phyloP scores from a whole-genome alignment of 2,329 filamentous ascomycete genomes.

The Grosmannia serpens region DNA sequence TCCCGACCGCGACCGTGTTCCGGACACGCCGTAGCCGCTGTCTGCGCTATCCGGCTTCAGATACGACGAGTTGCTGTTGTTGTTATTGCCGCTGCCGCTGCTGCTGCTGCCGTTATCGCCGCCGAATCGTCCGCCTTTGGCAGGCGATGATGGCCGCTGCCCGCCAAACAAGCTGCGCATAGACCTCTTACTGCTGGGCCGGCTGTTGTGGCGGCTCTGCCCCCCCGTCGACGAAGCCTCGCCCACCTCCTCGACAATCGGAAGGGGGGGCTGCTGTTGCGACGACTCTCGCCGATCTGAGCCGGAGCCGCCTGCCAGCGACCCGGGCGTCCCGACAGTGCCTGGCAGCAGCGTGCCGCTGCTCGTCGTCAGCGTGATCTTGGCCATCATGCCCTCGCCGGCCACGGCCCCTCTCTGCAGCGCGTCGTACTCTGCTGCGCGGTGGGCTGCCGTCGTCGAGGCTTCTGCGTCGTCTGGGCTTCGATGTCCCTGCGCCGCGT shows the following conservation, averaged over 20 bases:
- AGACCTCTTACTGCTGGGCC: constrained; percentile 12
- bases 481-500: background rate
- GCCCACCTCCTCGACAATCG: constrained; percentile 78
- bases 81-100: constrained; percentile 4
- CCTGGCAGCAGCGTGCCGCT: background rate
- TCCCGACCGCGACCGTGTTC: constrained; percentile 16
- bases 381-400: background rate
- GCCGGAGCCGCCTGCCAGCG: background rate
- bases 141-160: constrained; percentile 28
- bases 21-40: constrained; percentile 30
- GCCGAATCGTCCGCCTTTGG: constrained; percentile 25
- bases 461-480: no score
- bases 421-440: no score
- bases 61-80: constrained; percentile 12
- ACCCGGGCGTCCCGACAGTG: background rate
- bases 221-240: constrained; percentile 60
- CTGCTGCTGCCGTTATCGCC: constrained; percentile 19
- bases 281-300: constrained; percentile 42
- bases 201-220: constrained; percentile 42
- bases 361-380: background rate
- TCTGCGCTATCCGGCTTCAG: constrained; percentile 36
- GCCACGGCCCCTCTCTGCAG: background rate
- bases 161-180: constrained; percentile 15
- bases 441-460: no score
- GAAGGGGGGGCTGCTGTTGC: constrained; percentile 45